A percentile compares a stretch with the other conserved stretches of the same genome.
Conservation (phyloP, 2,329 filamentous ascomycete species). For the Cercospora beticola region DNA sequence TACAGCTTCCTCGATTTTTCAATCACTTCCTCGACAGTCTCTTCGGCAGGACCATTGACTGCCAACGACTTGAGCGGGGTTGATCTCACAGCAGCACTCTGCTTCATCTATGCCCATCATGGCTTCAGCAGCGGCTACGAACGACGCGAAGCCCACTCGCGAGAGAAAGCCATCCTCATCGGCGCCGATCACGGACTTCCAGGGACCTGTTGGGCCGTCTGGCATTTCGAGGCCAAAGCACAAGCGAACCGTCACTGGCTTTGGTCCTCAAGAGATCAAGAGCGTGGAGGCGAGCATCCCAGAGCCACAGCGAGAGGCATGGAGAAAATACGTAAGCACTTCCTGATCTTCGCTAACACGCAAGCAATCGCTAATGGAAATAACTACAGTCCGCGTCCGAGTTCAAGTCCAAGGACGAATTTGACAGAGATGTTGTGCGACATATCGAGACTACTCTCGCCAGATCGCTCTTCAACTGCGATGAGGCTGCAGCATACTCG, state of each 20-base stretch:
- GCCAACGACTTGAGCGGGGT: not conserved
- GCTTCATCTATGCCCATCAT: conserved; percentile 18
- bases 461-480: conserved; percentile 96
- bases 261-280: conserved; percentile 89
- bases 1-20: conserved; percentile 2
- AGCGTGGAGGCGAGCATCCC: conserved; percentile 87
- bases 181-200: conserved; percentile 81
- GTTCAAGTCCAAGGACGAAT: conserved; percentile 78
- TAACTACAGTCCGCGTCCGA: conserved; percentile 59
- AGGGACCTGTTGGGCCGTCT: conserved; percentile 76
- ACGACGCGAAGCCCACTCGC: conserved; percentile 41
- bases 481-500: conserved; percentile 87
- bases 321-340: conserved; percentile 59
- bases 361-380: conserved; percentile 15
- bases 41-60: not conserved
- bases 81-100: not conserved
- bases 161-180: conserved; percentile 80
- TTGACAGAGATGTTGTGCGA: conserved; percentile 78
- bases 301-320: conserved; percentile 79
- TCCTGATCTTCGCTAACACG: not conserved
- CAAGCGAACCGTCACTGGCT: conserved; percentile 93
- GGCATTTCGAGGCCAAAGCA: conserved; percentile 91
- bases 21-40: not conserved
- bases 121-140: conserved; percentile 37
- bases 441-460: conserved; percentile 97